phyloP scores from a whole-genome alignment of 768 basidiomycete species.

The Postia placenta region DNA sequence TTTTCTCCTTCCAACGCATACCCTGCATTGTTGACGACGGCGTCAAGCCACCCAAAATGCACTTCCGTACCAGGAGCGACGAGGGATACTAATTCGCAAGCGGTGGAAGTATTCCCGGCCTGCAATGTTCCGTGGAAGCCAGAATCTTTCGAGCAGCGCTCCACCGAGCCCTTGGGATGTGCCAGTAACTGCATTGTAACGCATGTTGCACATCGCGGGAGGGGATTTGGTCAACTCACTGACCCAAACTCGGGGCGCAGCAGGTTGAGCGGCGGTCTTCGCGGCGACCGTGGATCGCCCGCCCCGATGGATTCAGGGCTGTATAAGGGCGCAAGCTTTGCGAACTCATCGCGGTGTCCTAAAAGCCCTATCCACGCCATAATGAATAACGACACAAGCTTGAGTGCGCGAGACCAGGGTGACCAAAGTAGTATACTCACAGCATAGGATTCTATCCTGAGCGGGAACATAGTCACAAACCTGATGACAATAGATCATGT shows the following conservation, averaged over 20 bases:
- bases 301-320: too few species aligned
- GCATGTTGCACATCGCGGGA: not conserved
- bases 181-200: conserved; percentile 25
- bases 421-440: too few species aligned
- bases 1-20: conserved; percentile 26
- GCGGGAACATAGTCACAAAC: too few species aligned
- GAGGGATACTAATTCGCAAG: conserved; percentile 16
- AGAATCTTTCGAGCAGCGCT: conserved; percentile 23
- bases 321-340: too few species aligned
- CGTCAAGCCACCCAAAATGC: conserved; percentile 25
- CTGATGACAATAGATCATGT: too few species aligned
- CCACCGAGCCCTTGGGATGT: conserved; percentile 27
- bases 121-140: conserved; percentile 28
- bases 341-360: too few species aligned
- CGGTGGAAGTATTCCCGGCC: conserved; percentile 17
- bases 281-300: too few species aligned
- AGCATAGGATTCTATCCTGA: too few species aligned
- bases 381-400: too few species aligned
- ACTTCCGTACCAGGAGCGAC: conserved; percentile 19
- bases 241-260: conserved; percentile 5
- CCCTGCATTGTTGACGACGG: conserved; percentile 26
- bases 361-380: too few species aligned
- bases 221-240: not conserved
- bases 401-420: too few species aligned
- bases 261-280: too few species aligned